Percentiles rank a stretch among this genome's conserved stretches.
These are phyloP conservation scores for Funneliformis caledonium DNA, from an alignment of 371 early-diverging fungal genomes.

Conservation along the genomic window DNA sequence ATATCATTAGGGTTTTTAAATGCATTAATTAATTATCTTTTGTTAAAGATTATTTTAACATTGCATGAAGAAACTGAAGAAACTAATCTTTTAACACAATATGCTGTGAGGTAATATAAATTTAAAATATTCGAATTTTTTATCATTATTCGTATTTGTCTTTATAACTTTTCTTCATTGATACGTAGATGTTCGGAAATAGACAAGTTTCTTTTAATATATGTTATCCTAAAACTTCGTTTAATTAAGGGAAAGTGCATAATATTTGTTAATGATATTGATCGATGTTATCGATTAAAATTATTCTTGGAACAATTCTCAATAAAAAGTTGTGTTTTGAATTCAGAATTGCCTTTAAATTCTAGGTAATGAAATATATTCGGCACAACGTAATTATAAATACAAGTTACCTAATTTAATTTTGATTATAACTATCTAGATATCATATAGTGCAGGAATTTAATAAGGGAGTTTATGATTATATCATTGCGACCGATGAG, in stretches of 20 bases:
- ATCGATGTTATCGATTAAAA: slow-evolving; percentile 89
- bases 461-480: slow-evolving; percentile 95
- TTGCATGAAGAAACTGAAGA: slow-evolving; percentile 80
- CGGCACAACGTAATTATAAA: neutral
- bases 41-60: slow-evolving; percentile 61
- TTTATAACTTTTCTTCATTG: neutral
- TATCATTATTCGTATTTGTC: neutral
- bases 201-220: slow-evolving; percentile 89
- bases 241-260: slow-evolving; percentile 90
- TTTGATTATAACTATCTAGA: slow-evolving; percentile 47
- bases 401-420: neutral
- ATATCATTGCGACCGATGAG: slow-evolving; percentile 96
- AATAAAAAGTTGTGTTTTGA: slow-evolving; percentile 86
- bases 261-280: slow-evolving; percentile 93
- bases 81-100: slow-evolving; percentile 72
- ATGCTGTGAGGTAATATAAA: slow-evolving; percentile 61
- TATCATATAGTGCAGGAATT: slow-evolving; percentile 96
- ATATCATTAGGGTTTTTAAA: neutral
- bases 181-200: slow-evolving; percentile 69
- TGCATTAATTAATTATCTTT: neutral
- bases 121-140: neutral
- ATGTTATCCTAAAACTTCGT: slow-evolving; percentile 87
- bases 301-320: slow-evolving; percentile 96
- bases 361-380: slow-evolving; percentile 53
- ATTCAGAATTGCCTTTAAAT: slow-evolving; percentile 93